These are phyloP conservation scores for Alloteropsis semialata DNA, from an alignment of 176 grass and related monocot species.

Conservation along the genomic window DNA sequence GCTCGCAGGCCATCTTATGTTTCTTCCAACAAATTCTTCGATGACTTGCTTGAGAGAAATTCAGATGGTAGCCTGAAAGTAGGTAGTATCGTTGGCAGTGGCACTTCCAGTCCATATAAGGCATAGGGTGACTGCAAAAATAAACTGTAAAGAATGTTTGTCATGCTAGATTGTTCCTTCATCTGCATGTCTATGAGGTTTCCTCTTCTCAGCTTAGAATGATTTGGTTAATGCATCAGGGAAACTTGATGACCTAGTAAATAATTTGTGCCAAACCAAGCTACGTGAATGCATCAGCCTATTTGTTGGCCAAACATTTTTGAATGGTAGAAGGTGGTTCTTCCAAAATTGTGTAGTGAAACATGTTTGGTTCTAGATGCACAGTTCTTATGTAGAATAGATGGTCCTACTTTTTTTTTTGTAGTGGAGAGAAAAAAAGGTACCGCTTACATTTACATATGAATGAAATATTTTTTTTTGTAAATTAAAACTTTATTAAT, in stretches of 20 bases:
- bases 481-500: too few relatives aligned
- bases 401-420: too few relatives aligned
- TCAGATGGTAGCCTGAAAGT: constrained; percentile 56
- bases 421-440: too few relatives aligned
- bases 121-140: neutral
- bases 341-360: neutral
- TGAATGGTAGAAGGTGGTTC: neutral
- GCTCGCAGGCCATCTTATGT: constrained; percentile 62
- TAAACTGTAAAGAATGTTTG: neutral
- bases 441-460: too few relatives aligned
- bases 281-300: neutral
- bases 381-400: too few relatives aligned
- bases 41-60: constrained; percentile 66
- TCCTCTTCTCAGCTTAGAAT: neutral
- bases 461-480: too few relatives aligned
- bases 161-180: neutral
- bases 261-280: constrained; percentile 12
- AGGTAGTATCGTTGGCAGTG: constrained; percentile 1
- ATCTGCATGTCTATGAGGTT: neutral
- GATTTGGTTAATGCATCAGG: neutral
- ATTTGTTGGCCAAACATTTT: neutral
- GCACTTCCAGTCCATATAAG: constrained; percentile 30
- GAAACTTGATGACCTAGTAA: neutral
- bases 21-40: constrained; percentile 69
- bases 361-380: neutral